Evolutionary conservation across 768 basidiomycete species (phyloP).

Genomic region (Rhodotorula graminis): DNA sequence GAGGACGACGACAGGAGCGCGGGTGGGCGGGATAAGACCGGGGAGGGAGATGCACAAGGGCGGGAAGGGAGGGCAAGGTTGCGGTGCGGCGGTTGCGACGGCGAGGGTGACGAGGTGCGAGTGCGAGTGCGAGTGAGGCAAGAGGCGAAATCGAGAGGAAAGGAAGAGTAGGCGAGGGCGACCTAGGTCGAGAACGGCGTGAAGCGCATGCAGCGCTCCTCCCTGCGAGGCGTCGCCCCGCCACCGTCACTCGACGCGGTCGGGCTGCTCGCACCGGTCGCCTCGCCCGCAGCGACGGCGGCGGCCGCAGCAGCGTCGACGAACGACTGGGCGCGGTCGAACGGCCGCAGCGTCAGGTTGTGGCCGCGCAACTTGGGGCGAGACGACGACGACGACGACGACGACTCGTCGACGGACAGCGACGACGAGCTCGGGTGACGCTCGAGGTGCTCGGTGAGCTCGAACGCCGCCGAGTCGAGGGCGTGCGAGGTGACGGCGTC

Average conservation of each 20-base stretch:
- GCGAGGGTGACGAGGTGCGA: too few relatives aligned
- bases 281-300: neutral
- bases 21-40: neutral
- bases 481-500: neutral
- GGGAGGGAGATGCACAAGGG: neutral
- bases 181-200: neutral
- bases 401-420: neutral
- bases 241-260: constrained; percentile 1
- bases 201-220: constrained; percentile 15
- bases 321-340: neutral
- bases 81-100: too few relatives aligned
- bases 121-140: too few relatives aligned
- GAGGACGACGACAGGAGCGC: too few relatives aligned
- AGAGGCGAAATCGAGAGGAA: too few relatives aligned
- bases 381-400: neutral
- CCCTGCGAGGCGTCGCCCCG: constrained; percentile 16
- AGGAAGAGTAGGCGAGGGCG: neutral
- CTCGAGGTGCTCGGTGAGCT: neutral
- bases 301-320: neutral
- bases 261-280: too few relatives aligned
- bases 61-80: neutral
- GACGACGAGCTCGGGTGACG: neutral
- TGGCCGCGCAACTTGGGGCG: constrained; percentile 17
- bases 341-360: constrained; percentile 21
- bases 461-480: neutral